Conservation (phyloP, 352 stramenopile species). For the Elongisporangium anandrum region DNA sequence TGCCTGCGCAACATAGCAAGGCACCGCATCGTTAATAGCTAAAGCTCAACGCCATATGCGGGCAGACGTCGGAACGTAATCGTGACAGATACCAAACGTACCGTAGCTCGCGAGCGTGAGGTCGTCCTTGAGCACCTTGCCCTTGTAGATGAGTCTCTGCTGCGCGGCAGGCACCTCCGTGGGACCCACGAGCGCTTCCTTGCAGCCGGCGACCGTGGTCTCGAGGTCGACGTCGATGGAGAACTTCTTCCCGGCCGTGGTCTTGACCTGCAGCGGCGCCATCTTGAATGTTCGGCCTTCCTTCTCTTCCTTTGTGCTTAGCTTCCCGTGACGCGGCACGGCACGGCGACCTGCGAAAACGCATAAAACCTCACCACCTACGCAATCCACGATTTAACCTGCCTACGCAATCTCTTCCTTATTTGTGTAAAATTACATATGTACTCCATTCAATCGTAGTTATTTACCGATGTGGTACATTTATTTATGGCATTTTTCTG, state of each 20-base stretch:
- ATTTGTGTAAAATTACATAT: neutral
- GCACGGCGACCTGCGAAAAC: neutral
- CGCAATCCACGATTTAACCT: neutral
- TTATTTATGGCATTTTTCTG: neutral
- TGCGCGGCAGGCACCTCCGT: conserved; percentile 70
- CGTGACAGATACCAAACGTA: conserved; percentile 22
- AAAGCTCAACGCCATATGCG: neutral
- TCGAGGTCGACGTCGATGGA: conserved; percentile 70
- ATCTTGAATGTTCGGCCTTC: conserved; percentile 18
- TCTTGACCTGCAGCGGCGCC: conserved; percentile 83
- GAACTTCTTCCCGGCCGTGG: conserved; percentile 77
- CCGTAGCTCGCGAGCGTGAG: conserved; percentile 79
- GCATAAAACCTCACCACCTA: neutral
- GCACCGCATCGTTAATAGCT: neutral
- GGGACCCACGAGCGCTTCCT: conserved; percentile 58
- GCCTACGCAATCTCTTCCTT: neutral
- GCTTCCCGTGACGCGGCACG: neutral
- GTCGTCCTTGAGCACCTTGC: conserved; percentile 90
- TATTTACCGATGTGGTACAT: neutral
- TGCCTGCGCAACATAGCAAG: conserved; percentile 25
- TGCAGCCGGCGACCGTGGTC: conserved; percentile 68
- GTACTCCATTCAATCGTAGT: neutral
- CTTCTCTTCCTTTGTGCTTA: neutral
- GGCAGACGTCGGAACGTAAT: neutral
- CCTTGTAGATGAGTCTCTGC: conserved; percentile 88